These are phyloP conservation scores for Trypanosoma avium DNA, from an alignment of 208 protist genomes.

Conservation along the genomic window DNA sequence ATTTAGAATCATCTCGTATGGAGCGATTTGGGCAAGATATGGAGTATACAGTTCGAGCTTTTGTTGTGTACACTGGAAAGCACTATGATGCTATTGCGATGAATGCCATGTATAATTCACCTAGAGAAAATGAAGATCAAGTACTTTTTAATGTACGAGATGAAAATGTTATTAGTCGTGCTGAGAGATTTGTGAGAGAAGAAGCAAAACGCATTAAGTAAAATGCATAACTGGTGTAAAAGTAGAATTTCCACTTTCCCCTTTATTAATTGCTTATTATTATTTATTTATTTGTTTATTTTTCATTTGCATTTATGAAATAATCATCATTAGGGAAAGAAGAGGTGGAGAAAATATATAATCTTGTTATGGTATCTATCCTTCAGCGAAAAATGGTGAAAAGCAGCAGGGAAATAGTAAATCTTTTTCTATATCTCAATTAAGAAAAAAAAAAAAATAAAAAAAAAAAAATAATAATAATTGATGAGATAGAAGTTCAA, in stretches of 20 bases:
- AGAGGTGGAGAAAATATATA: neutral
- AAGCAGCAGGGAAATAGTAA: no score
- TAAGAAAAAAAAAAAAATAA: no score
- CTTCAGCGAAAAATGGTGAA: no score
- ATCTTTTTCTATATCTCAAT: no score
- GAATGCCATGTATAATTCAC: slow-evolving; percentile 68
- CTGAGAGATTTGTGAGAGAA: slow-evolving; percentile 77
- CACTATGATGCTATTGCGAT: slow-evolving; percentile 95
- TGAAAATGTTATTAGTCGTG: slow-evolving; percentile 68
- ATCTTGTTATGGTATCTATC: no score
- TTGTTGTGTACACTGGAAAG: slow-evolving; percentile 93
- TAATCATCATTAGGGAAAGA: neutral
- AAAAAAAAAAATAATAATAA: no score
- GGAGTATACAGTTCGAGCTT: slow-evolving; percentile 76
- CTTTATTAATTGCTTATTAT: neutral
- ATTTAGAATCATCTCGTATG: slow-evolving; percentile 78
- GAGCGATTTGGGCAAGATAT: slow-evolving; percentile 82
- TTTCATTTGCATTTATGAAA: neutral
- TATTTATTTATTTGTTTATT: neutral
- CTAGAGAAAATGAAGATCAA: slow-evolving; percentile 75
- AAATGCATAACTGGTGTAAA: neutral
- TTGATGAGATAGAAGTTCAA: no score
- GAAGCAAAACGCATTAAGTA: slow-evolving; percentile 48
- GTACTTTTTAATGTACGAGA: slow-evolving; percentile 86
- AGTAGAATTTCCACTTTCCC: neutral